A percentile compares a stretch with the other conserved stretches of the same genome.
Conservation (phyloP, 192 early-diverging fungal genomes). For the Backusella psychrophila region DNA sequence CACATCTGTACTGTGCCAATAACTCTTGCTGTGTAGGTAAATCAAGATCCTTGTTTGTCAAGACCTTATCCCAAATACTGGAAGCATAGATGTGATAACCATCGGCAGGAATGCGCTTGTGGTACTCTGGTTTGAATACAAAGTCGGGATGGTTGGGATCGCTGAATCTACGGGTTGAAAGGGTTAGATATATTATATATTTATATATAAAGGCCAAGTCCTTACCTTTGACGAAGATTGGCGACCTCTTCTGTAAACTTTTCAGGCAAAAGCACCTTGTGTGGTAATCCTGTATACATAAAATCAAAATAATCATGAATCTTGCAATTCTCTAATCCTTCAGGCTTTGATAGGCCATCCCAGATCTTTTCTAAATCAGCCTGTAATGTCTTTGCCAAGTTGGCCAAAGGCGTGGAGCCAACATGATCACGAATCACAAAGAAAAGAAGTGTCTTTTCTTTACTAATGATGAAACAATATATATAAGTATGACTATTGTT, state of each 20-base stretch:
- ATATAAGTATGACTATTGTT: not conserved
- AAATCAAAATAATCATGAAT: conserved; percentile 93
- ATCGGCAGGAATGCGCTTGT: conserved; percentile 93
- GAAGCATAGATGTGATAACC: conserved; percentile 92
- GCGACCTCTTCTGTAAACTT: conserved; percentile 74
- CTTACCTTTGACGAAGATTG: conserved; percentile 61
- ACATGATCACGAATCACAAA: conserved; percentile 98
- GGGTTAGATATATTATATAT: not conserved
- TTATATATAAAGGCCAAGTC: too few species aligned
- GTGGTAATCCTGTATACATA: conserved; percentile 84
- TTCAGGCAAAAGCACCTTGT: conserved; percentile 85
- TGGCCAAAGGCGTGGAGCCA: conserved; percentile 79
- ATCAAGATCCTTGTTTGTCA: conserved; percentile 94
- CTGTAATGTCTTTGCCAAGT: conserved; percentile 73
- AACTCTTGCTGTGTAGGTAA: conserved; percentile 98
- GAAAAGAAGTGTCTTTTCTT: conserved; percentile 88
- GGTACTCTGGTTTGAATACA: conserved; percentile 83
- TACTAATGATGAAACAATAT: conserved; percentile 38
- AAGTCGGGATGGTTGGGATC: conserved; percentile 67
- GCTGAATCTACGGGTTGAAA: conserved; percentile 53
- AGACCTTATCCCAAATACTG: conserved; percentile 95
- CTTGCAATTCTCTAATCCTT: conserved; percentile 69
- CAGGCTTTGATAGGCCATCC: conserved; percentile 85
- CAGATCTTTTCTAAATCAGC: conserved; percentile 90
- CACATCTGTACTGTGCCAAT: conserved; percentile 97